A percentile compares a stretch with the other conserved stretches of the same genome.
Conservation (phyloP, 306 rosid genomes). For the Quercus glauca region DNA sequence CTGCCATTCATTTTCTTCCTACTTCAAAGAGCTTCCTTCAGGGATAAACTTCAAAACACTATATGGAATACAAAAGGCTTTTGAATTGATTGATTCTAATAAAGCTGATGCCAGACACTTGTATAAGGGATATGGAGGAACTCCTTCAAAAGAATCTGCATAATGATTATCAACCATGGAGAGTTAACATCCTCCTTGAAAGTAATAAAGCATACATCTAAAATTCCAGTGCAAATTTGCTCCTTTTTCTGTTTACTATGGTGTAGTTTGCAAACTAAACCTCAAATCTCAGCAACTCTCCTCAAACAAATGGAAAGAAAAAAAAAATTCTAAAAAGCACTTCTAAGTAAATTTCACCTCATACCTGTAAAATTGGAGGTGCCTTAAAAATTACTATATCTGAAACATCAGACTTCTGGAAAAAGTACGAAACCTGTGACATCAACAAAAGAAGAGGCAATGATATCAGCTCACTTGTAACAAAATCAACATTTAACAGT, state of each 20-base stretch:
- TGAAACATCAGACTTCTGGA: conserved; percentile 80
- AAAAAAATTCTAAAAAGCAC: background rate
- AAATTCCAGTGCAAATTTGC: background rate
- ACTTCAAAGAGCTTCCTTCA: background rate
- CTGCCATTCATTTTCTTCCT: no score
- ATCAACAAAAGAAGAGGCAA: conserved; percentile 8
- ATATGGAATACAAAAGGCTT: conserved; percentile 22
- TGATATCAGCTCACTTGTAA: conserved; percentile 2
- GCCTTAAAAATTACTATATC: conserved; percentile 89
- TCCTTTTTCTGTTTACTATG: no score
- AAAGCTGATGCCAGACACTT: conserved; percentile 47
- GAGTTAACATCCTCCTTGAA: background rate
- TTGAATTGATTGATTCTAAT: conserved; percentile 38
- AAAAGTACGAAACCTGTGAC: conserved; percentile 74
- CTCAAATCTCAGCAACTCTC: conserved; percentile 1
- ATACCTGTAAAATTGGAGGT: conserved; percentile 77
- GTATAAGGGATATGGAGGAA: conserved; percentile 48
- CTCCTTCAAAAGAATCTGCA: conserved; percentile 50
- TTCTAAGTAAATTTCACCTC: background rate
- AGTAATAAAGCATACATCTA: background rate
- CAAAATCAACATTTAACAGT: background rate
- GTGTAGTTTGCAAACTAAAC: no score
- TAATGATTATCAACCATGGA: background rate
- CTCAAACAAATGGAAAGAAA: background rate
- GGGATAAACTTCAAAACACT: conserved; percentile 15